Evolutionary conservation across 31 red algal species (phyloP).

Genomic region (Bonnemaisonia californica): DNA sequence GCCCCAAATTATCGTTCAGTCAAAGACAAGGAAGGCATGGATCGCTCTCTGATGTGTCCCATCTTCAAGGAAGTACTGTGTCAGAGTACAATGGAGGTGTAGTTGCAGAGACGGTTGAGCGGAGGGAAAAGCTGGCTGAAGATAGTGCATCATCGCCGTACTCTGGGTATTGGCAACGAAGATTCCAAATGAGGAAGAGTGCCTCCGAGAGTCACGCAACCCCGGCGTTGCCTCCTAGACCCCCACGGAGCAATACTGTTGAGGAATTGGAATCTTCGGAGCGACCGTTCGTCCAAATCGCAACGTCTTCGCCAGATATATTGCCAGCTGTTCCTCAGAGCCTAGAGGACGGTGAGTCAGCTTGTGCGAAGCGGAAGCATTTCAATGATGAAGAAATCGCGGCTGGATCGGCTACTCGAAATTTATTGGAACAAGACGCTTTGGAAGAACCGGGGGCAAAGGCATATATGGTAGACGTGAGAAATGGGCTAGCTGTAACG

Average conservation of each 20-base stretch:
- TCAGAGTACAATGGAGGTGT: conserved; percentile 4
- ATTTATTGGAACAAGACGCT: neutral
- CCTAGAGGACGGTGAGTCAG: neutral
- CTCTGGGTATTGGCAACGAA: neutral
- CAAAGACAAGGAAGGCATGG: neutral
- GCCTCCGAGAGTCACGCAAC: neutral
- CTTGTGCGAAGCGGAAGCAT: neutral
- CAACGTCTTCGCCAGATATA: neutral
- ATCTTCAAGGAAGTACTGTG: conserved; percentile 23
- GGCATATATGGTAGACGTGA: neutral
- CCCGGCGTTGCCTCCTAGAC: neutral
- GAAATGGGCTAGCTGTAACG: neutral
- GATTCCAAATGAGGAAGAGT: neutral
- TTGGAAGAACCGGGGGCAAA: neutral
- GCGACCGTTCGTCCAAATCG: neutral
- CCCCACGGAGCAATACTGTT: neutral
- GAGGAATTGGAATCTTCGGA: neutral
- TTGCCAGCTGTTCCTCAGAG: neutral
- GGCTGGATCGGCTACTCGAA: neutral
- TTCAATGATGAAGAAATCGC: neutral
- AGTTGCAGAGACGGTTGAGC: neutral
- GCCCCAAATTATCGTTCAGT: neutral
- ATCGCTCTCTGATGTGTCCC: conserved; percentile 3
- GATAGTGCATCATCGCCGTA: neutral
- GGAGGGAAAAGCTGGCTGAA: neutral